Evolutionary conservation across 2,329 filamentous ascomycete species (phyloP).

Genomic region (Raffaelea ambrosiae): DNA sequence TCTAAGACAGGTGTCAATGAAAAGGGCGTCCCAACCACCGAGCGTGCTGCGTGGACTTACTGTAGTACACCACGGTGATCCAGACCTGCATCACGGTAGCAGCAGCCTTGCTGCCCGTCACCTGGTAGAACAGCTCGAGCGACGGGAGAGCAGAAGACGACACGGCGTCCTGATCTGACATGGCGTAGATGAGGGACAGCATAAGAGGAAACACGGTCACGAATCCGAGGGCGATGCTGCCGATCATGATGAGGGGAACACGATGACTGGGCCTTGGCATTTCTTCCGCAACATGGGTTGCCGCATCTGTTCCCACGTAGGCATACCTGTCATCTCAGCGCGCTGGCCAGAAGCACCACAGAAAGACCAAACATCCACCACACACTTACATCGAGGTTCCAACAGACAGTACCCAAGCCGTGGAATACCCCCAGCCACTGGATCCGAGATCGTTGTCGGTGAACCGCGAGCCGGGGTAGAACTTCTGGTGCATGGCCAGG

Average conservation of each 20-base stretch:
- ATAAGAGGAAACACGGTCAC: neutral
- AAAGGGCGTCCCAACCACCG: too few relatives aligned
- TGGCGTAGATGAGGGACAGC: neutral
- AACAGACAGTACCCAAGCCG: neutral
- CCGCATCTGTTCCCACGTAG: neutral
- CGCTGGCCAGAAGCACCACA: too few relatives aligned
- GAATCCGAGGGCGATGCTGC: neutral
- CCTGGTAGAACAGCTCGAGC: neutral
- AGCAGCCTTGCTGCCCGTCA: neutral
- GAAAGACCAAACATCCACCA: too few relatives aligned
- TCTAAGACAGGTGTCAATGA: too few relatives aligned
- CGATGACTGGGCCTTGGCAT: neutral
- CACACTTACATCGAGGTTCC: neutral
- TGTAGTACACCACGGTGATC: neutral
- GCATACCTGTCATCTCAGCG: too few relatives aligned
- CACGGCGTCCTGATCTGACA: neutral
- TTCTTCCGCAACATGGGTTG: neutral
- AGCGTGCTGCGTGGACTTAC: too few relatives aligned
- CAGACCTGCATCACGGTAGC: neutral
- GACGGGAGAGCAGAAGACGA: neutral
- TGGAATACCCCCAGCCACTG: neutral
- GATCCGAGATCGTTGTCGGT: neutral
- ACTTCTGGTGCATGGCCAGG: neutral
- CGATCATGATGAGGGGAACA: neutral
- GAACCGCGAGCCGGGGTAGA: neutral